Evolutionary conservation across 345 rosid species (phyloP).

Genomic region (Rhizophora apiculata): DNA sequence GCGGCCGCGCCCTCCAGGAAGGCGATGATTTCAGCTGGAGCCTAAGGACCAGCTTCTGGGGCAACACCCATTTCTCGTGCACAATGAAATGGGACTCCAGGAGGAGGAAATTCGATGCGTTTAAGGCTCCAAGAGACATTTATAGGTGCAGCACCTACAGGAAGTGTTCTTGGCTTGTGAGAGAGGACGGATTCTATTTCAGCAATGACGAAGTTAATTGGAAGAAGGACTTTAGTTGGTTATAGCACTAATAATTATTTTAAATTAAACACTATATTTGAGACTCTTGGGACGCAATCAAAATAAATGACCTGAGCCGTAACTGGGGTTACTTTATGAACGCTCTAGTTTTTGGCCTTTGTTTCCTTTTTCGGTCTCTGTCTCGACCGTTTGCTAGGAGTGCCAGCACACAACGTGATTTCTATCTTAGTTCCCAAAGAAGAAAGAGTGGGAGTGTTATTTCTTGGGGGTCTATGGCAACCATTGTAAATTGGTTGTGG

Average conservation of each 20-base stretch:
- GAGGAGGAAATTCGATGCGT: conserved; percentile 61
- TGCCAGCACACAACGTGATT: too few relatives aligned
- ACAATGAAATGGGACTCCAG: conserved; percentile 74
- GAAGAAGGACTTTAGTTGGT: conserved; percentile 83
- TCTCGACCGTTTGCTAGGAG: too few relatives aligned
- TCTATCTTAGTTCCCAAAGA: too few relatives aligned
- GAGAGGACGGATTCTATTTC: conserved; percentile 84
- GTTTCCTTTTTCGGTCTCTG: too few relatives aligned
- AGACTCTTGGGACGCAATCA: background rate
- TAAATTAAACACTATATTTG: too few relatives aligned
- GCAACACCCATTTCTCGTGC: conserved; percentile 40
- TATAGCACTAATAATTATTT: background rate
- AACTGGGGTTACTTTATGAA: too few relatives aligned
- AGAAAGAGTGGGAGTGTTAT: too few relatives aligned
- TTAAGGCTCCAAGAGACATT: conserved; percentile 52
- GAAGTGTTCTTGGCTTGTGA: conserved; percentile 84
- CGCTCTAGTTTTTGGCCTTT: too few relatives aligned
- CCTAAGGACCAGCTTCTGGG: conserved; percentile 44
- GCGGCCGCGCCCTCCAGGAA: conserved; percentile 94
- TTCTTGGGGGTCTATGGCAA: too few relatives aligned
- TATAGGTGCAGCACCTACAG: conserved; percentile 53
- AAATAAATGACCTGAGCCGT: too few relatives aligned
- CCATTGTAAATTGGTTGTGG: too few relatives aligned
- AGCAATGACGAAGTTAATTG: conserved; percentile 76
- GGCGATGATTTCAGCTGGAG: conserved; percentile 90